A percentile compares a stretch with the other conserved stretches of the same genome.
Evolutionary conservation across 1,284 basidiomycete genomes (phyloP).

Genomic region (Anthracocystis panici-leucophaei): DNA sequence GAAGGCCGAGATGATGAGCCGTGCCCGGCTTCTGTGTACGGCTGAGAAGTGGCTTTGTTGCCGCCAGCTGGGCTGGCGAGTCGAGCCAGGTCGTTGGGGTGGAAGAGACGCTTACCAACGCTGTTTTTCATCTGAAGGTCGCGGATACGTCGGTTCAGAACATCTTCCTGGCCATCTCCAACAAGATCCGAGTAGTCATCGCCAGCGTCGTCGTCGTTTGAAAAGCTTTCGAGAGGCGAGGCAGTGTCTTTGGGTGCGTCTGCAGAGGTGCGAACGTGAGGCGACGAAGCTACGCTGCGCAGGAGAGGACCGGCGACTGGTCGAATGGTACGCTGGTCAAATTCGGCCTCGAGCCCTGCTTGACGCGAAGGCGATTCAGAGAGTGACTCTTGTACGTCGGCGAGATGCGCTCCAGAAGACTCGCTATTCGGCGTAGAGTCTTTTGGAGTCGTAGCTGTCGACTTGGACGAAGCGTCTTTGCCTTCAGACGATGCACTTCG

Average conservation of each 20-base stretch:
- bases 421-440: not conserved
- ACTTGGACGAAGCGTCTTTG: constrained; percentile 7
- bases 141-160: constrained; percentile 51
- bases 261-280: constrained; percentile 22
- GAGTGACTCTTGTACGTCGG: not conserved
- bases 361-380: constrained; percentile 20
- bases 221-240: constrained; percentile 23
- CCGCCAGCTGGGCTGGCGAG: constrained; percentile 15
- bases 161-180: constrained; percentile 51
- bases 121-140: constrained; percentile 54
- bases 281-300: constrained; percentile 36
- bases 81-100: constrained; percentile 55
- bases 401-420: not conserved
- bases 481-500: constrained; percentile 21
- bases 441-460: not conserved
- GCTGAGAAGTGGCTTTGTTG: not conserved
- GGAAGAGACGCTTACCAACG: constrained; percentile 56
- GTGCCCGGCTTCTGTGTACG: not conserved
- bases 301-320: constrained; percentile 35
- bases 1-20: constrained; percentile 19
- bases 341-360: constrained; percentile 33
- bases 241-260: constrained; percentile 5
- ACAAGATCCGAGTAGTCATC: constrained; percentile 71
- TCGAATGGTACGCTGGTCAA: constrained; percentile 71
- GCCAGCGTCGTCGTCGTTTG: constrained; percentile 68